Evolutionary conservation across 2,329 filamentous ascomycete genomes (phyloP).

Genomic region (Capronia epimyces): DNA sequence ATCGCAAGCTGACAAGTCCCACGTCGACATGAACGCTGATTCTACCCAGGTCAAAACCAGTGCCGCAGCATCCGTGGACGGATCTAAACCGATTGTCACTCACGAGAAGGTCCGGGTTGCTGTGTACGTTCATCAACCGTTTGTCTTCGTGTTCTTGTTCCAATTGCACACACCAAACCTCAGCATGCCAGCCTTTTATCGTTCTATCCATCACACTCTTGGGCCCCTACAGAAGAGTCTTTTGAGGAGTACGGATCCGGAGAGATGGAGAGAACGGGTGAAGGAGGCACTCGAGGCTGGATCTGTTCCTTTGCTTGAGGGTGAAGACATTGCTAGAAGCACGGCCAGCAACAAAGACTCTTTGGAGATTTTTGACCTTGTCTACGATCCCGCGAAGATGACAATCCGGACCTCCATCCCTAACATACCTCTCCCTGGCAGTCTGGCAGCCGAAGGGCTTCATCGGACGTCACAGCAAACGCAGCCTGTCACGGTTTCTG

Average conservation of each 20-base stretch:
- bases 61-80: slow-evolving; percentile 24
- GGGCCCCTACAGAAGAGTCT: slow-evolving; percentile 45
- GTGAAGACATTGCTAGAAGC: not conserved
- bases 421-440: slow-evolving; percentile 55
- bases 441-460: slow-evolving; percentile 26
- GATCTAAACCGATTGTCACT: slow-evolving; percentile 14
- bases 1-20: not conserved
- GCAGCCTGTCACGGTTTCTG: slow-evolving; percentile 20
- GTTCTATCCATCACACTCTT: slow-evolving; percentile 46
- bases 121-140: slow-evolving; percentile 41
- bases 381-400: slow-evolving; percentile 55
- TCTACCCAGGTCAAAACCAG: slow-evolving; percentile 19
- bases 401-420: slow-evolving; percentile 59
- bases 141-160: slow-evolving; percentile 49
- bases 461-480: slow-evolving; percentile 9
- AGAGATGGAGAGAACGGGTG: slow-evolving; percentile 38
- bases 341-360: slow-evolving; percentile 1
- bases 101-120: slow-evolving; percentile 27
- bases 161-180: slow-evolving; percentile 40
- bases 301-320: not conserved
- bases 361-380: slow-evolving; percentile 50
- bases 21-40: not conserved
- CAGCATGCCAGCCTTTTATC: slow-evolving; percentile 42
- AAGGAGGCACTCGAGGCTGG: slow-evolving; percentile 13
- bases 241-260: slow-evolving; percentile 42